Evolutionary conservation across 1,139 yeast species (phyloP).

Genomic region (Candida sp.): DNA sequence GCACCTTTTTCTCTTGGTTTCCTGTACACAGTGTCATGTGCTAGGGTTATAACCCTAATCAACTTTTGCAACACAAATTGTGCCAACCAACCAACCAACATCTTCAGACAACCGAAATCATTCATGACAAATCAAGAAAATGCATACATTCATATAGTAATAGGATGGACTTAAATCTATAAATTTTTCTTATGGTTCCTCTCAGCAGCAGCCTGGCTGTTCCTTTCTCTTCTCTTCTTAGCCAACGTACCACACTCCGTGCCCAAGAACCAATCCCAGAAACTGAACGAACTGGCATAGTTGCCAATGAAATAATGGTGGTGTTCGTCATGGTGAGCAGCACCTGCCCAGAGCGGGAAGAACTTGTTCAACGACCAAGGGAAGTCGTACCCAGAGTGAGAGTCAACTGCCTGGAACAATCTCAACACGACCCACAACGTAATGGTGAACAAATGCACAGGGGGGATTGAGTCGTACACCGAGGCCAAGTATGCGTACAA

Average conservation of each 20-base stretch:
- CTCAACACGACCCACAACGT: conserved; percentile 88
- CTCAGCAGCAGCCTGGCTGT: conserved; percentile 38
- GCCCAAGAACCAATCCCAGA: conserved; percentile 86
- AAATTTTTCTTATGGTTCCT: conserved; percentile 16
- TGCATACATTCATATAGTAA: not conserved
- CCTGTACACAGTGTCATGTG: conserved; percentile 2
- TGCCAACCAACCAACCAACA: not conserved
- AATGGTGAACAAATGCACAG: conserved; percentile 75
- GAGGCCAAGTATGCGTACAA: conserved; percentile 48
- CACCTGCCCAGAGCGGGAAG: conserved; percentile 97
- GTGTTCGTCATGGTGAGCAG: conserved; percentile 97
- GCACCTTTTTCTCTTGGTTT: not conserved
- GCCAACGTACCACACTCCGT: conserved; percentile 85
- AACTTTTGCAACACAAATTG: not conserved
- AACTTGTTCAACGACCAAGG: conserved; percentile 95
- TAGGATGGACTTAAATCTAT: not conserved
- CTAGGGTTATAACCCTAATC: conserved; percentile 5
- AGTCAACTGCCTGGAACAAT: conserved; percentile 92
- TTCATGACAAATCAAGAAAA: not conserved
- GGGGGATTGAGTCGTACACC: conserved; percentile 11
- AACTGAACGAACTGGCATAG: conserved; percentile 91
- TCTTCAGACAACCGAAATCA: not conserved
- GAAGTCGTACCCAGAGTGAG: conserved; percentile 97
- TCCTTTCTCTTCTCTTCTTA: conserved; percentile 59
- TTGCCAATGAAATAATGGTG: conserved; percentile 94